Evolutionary conservation across 2,329 filamentous ascomycete species (phyloP).

Genomic region (Xylariaceae sp.): DNA sequence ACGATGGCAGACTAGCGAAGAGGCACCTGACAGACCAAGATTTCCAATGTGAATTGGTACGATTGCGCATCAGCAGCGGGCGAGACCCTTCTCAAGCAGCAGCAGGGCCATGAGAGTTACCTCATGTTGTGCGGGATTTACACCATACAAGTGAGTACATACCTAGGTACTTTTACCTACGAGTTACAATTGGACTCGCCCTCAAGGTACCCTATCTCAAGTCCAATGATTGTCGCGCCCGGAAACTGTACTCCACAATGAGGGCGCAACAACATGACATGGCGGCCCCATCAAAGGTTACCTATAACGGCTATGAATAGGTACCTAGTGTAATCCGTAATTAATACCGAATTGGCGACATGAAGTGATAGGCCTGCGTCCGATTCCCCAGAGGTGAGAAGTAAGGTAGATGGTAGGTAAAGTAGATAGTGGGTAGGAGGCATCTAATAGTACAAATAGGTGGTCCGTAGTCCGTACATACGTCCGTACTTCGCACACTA

Average conservation of each 20-base stretch:
- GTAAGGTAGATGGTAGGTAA: too few relatives aligned
- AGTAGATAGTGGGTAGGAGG: too few relatives aligned
- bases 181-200: background rate
- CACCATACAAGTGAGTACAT: background rate
- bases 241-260: constrained; percentile 21
- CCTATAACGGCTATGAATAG: constrained; percentile 1
- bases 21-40: constrained; percentile 26
- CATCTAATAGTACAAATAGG: too few relatives aligned
- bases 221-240: constrained; percentile 18
- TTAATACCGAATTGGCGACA: too few relatives aligned
- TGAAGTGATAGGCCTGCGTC: constrained; percentile 4
- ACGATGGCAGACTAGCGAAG: constrained; percentile 15
- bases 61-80: constrained; percentile 10
- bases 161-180: background rate
- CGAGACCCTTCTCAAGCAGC: constrained; percentile 14
- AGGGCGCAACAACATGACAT: constrained; percentile 13
- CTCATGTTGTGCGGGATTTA: constrained; percentile 2
- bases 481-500: background rate
- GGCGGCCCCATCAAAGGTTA: constrained; percentile 1
- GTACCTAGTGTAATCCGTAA: too few relatives aligned
- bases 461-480: too few relatives aligned
- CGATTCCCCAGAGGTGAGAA: too few relatives aligned
- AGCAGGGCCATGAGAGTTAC: background rate
- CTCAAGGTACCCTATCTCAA: background rate
- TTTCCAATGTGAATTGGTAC: constrained; percentile 5